Evolutionary conservation across 805 yeast species (phyloP), one percentile per base, ranked within the genome.

Genomic region (Candida yuanshanica): DNA sequence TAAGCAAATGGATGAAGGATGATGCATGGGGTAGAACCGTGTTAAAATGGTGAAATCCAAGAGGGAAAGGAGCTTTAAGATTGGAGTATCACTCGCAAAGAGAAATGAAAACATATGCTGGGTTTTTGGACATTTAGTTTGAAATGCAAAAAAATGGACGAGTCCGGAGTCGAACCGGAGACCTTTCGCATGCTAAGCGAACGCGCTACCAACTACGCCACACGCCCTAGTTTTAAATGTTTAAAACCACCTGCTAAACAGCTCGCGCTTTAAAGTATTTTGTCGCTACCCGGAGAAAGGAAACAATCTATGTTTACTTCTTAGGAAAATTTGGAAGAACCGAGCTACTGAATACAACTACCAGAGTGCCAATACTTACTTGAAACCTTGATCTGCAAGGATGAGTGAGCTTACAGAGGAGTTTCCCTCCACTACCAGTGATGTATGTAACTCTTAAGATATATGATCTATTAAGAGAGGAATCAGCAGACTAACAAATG

Each of bases 191-290:
- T 77, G 81, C 81, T 75, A 77, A 76, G 83, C 76, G 79, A 75
- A 74, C 83, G 83, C 83, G 83, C 83, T 77, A 77, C 83, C 83
- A 75, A 78, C 83, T 77, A 74, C 83, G 83, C 83, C 83, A 77
- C 81, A 77, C 79, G 82, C 83, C 83, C 83, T 14, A 17, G 18
- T 11, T 18, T 23, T 27, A 13, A 13, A 26, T 6, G 16, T 26
- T 13, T 5, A 16, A 26, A 26, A 4, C 5, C 27, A 11, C 12
- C n/a, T 24, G 13, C 27, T 5, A 7, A 5, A 24, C 5, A 16
- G 8, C 29, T 13, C 16, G 8, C 29, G 13, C 5, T 24, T 5
- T 5, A 5, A 24, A n/a, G 16, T 5, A 26, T 4, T 24, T 14
- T n/a, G 16, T n/a, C 3, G 14, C 16, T 27, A 27, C 31, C 31